These are phyloP conservation scores for Aegilops bicornis DNA, from an alignment of 176 grass and related monocot species.

Conservation along the genomic window DNA sequence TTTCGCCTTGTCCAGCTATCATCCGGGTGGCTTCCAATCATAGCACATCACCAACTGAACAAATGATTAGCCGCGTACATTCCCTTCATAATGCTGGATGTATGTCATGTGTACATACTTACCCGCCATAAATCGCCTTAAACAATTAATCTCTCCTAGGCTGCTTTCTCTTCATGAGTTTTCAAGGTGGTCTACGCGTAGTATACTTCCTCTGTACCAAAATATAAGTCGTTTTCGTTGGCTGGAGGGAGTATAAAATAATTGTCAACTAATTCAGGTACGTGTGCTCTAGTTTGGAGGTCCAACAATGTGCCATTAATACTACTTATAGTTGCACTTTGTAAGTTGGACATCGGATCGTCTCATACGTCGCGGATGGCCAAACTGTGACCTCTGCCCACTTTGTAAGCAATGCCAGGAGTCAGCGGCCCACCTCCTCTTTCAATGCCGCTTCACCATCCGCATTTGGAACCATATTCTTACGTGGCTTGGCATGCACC, in stretches of 20 bases:
- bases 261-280: not conserved
- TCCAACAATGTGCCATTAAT: not conserved
- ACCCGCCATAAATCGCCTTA: not conserved
- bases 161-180: not conserved
- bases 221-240: no score
- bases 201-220: no score
- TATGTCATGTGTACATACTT: not conserved
- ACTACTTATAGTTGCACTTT: not conserved
- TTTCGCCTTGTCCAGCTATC: not conserved
- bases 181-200: not conserved
- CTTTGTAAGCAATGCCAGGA: no score
- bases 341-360: no score
- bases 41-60: constrained; percentile 25
- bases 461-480: no score
- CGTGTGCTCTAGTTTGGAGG: not conserved
- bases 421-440: no score
- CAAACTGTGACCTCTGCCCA: no score
- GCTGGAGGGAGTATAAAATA: no score
- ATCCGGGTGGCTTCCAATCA: constrained; percentile 1
- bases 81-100: not conserved
- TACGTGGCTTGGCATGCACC: no score
- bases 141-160: not conserved
- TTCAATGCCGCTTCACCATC: no score
- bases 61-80: constrained; percentile 15
- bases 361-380: no score